Percentiles rank a stretch among this genome's conserved stretches.
Conservation (phyloP, 306 rosid species). For the Corylus avellana region DNA sequence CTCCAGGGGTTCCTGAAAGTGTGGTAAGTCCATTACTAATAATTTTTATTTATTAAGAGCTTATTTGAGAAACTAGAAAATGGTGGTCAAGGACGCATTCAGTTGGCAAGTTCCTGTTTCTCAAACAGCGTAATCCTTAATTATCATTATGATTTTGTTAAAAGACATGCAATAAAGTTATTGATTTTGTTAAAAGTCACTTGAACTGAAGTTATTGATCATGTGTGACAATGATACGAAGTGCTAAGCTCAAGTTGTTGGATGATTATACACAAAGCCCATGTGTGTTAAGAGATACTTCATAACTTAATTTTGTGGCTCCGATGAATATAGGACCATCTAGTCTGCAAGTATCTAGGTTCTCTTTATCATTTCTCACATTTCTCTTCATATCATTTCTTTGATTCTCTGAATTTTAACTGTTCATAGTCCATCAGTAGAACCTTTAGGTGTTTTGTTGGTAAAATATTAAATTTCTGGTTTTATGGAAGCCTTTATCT, state of each 20-base stretch:
- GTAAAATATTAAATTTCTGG: neutral
- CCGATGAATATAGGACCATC: neutral
- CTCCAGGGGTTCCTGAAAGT: conserved; percentile 91
- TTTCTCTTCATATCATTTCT: neutral
- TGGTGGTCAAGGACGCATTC: neutral
- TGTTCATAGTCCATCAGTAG: neutral
- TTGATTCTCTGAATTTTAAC: neutral
- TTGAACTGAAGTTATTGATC: neutral
- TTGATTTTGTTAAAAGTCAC: neutral
- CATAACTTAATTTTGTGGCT: neutral
- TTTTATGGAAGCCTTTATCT: neutral
- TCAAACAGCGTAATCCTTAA: neutral
- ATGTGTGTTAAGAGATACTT: neutral
- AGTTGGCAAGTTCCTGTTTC: conserved; percentile 12
- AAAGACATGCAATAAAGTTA: neutral
- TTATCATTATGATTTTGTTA: neutral
- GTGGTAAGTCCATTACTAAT: conserved; percentile 60
- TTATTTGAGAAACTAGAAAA: conserved; percentile 16
- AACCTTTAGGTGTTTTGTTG: neutral
- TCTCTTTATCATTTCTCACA: neutral
- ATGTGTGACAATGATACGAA: neutral
- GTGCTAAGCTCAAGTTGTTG: neutral
- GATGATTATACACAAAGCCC: neutral
- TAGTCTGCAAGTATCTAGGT: neutral
- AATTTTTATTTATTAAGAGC: neutral